These are phyloP conservation scores for Anthoceros angustus DNA, from an alignment of 225 moss, liverwort and hornwort genomes.

Conservation along the genomic window DNA sequence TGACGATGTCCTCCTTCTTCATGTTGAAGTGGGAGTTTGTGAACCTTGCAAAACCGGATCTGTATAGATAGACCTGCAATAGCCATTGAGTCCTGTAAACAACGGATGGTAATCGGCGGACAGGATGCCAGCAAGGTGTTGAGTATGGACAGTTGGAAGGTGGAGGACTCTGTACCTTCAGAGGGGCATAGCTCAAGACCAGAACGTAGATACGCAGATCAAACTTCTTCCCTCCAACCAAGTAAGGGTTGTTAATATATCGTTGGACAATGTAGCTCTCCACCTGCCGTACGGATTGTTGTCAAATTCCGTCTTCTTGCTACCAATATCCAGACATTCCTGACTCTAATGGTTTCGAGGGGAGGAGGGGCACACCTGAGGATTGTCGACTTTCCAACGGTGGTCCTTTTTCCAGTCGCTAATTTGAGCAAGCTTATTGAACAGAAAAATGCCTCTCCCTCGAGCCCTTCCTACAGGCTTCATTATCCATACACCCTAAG, in stretches of 20 bases:
- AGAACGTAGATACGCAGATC: constrained; percentile 88
- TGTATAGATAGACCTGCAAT: constrained; percentile 73
- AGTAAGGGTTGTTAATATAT: constrained; percentile 85
- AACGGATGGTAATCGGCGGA: not conserved
- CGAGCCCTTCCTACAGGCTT: constrained; percentile 94
- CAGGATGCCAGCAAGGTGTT: not conserved
- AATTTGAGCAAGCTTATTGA: constrained; percentile 82
- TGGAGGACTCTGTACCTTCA: constrained; percentile 33
- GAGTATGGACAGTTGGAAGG: not conserved
- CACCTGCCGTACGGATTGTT: constrained; percentile 31
- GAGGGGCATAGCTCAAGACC: constrained; percentile 71
- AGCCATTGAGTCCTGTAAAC: not conserved
- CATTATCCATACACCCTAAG: constrained; percentile 96
- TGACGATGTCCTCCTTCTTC: constrained; percentile 95
- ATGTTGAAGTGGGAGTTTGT: constrained; percentile 88
- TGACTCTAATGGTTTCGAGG: not conserved
- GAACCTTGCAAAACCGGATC: constrained; percentile 91
- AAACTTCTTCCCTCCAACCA: constrained; percentile 93
- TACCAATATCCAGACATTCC: too few relatives aligned
- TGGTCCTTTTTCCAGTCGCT: constrained; percentile 99
- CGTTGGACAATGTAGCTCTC: constrained; percentile 96
- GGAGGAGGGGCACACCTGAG: constrained; percentile 37
- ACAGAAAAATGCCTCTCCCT: constrained; percentile 94
- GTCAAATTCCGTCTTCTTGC: too few relatives aligned
- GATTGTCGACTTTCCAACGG: constrained; percentile 94